A percentile compares a stretch with the other conserved stretches of the same genome.
phyloP scores from a whole-genome alignment of 2,329 filamentous ascomycete genomes.

The Aureobasidium melanogenum region DNA sequence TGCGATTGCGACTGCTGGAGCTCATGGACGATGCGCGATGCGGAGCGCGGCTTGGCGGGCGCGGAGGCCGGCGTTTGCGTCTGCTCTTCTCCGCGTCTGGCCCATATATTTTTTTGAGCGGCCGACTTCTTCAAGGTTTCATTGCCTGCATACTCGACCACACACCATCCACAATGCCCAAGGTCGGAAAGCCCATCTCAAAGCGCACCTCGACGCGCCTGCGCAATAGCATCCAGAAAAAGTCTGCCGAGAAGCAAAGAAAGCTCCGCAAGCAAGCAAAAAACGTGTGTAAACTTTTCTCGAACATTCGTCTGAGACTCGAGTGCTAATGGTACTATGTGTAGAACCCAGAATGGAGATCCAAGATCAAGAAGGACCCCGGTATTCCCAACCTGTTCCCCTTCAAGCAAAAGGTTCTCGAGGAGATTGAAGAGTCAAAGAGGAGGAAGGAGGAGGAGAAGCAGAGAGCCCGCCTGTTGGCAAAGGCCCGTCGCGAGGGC shows the following conservation, averaged over 20 bases:
- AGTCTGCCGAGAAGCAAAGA: slow-evolving; percentile 78
- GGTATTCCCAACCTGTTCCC: slow-evolving; percentile 96
- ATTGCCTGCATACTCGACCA: not conserved
- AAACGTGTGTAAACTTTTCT: slow-evolving; percentile 44
- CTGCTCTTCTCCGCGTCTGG: not conserved
- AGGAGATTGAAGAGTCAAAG: slow-evolving; percentile 87
- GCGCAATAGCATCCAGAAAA: slow-evolving; percentile 93
- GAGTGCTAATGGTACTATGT: slow-evolving; percentile 17
- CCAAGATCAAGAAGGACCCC: slow-evolving; percentile 92
- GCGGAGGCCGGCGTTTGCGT: not conserved
- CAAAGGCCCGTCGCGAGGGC: slow-evolving; percentile 37
- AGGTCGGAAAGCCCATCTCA: slow-evolving; percentile 61
- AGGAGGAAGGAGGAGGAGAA: slow-evolving; percentile 72
- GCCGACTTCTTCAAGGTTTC: not conserved
- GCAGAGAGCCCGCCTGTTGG: slow-evolving; percentile 60
- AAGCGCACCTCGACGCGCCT: slow-evolving; percentile 86
- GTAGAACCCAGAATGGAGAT: slow-evolving; percentile 88
- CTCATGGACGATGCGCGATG: not conserved
- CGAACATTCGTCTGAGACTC: too few species aligned
- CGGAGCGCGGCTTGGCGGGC: not conserved
- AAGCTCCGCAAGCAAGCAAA: slow-evolving; percentile 85
- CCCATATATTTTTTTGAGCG: slow-evolving; percentile 9
- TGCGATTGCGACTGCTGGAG: not conserved
- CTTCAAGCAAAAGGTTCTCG: slow-evolving; percentile 90
- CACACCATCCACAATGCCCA: slow-evolving; percentile 4